Percentiles rank a stretch among this genome's conserved stretches.
phyloP scores from a whole-genome alignment of 257 asterid species.

The Penstemon davidsonii region DNA sequence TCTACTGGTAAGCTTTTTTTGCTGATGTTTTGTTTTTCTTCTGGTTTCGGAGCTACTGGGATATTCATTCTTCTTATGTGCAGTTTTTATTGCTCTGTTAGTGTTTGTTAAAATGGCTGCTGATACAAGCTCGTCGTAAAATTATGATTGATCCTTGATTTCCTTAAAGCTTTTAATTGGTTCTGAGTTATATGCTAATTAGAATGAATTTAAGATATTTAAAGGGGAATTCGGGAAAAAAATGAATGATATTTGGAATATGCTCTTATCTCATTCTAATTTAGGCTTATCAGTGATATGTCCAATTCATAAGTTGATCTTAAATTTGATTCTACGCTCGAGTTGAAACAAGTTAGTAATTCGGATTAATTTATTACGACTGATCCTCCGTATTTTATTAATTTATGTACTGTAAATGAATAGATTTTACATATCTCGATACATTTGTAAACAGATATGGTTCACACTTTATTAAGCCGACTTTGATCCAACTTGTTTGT shows the following conservation, averaged over 20 bases:
- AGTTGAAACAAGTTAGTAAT: background rate
- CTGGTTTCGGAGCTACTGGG: slow-evolving; percentile 13
- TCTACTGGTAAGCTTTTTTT: slow-evolving; percentile 49
- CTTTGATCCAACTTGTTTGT: background rate
- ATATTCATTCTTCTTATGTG: slow-evolving; percentile 25
- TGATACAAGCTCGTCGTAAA: background rate
- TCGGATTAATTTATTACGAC: background rate
- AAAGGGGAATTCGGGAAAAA: slow-evolving; percentile 2
- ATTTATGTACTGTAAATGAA: background rate
- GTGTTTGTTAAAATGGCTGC: background rate
- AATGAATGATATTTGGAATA: background rate
- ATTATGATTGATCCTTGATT: background rate
- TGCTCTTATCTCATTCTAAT: slow-evolving; percentile 14
- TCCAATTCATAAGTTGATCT: background rate
- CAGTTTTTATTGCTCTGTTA: background rate
- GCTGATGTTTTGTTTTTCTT: background rate
- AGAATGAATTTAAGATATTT: slow-evolving; percentile 4
- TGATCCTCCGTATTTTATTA: background rate
- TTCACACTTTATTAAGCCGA: background rate
- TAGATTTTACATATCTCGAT: background rate
- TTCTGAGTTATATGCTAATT: background rate
- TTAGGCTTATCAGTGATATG: background rate
- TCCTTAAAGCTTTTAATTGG: background rate
- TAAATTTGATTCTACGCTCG: slow-evolving; percentile 10
- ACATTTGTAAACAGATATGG: background rate